Evolutionary conservation across 1,139 yeast species (phyloP), one percentile per base, ranked within the genome.

Genomic region (Candida buenavistaensis): DNA sequence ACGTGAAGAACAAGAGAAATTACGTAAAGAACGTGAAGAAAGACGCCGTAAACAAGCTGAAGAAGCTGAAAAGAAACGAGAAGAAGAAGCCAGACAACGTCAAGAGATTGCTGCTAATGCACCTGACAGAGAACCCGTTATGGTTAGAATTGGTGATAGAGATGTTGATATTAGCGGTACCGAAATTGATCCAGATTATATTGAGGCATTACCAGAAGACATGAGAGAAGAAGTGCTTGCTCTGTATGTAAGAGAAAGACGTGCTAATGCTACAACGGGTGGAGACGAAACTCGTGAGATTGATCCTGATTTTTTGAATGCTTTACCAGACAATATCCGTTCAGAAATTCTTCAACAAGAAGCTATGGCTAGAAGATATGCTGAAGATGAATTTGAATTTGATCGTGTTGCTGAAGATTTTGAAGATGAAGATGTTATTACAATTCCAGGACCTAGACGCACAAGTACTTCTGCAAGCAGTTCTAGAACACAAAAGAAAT

Each of bases 151-250:
- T 47, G 92, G 90, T 14, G 95, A 86, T 24, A 64, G 82, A 23
- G 82, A 81, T 38, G 90, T 90, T 22, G 95, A 90, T 54, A 85
- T 90, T 28, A 78, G 94, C 36, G 94, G 90, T 0, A 82, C 96
- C 3, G 97, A 88, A 38, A 88, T 90, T 40, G 97, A 90, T 58
- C 95, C 95, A 0, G 94, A 85, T 48, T 90, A 89, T 54, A 71
- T 90, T 44, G 86, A 83, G 47, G 97, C 96, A 0, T 68, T 90
- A 24, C 97, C 97, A 0, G 96, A 86, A 32, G 95, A 87, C 36
- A 85, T 90, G 85, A 70, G 96, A 35, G 95, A 89, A 46, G 97
- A 90, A 51, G 97, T 89, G 0, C 80, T 88, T 51, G 80, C 94
- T 0, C 95, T 89, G 48, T 96, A 89, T 54, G 68, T 89, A 4